A percentile compares a stretch with the other conserved stretches of the same genome.
Evolutionary conservation across 495 filamentous ascomycete genomes (phyloP).

Genomic region (Aspergillus bertholletiae): DNA sequence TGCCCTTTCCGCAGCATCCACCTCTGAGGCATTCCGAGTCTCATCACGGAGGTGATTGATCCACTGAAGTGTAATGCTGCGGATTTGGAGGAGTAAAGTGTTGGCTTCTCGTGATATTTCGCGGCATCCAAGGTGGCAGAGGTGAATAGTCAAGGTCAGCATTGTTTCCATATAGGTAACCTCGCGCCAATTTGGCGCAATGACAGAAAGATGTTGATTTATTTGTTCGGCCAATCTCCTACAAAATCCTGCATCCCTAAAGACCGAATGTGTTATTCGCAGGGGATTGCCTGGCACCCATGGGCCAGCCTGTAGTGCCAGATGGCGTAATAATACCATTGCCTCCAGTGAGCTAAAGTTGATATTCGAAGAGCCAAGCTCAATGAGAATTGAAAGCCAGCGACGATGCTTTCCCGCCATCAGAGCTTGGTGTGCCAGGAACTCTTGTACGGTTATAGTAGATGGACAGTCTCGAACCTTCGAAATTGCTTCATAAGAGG

Average conservation of each 20-base stretch:
- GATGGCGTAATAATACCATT: conserved; percentile 40
- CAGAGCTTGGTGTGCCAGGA: conserved; percentile 42
- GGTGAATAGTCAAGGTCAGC: conserved; percentile 29
- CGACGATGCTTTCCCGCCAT: conserved; percentile 42
- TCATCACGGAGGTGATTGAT: conserved; percentile 41
- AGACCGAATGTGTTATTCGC: conserved; percentile 23
- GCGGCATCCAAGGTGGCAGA: conserved; percentile 28
- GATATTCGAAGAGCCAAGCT: conserved; percentile 45
- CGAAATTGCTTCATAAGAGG: conserved; percentile 38
- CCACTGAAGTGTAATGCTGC: conserved; percentile 37
- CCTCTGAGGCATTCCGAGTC: conserved; percentile 33
- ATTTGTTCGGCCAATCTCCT: conserved; percentile 24
- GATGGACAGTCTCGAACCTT: conserved; percentile 38
- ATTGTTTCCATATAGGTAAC: conserved; percentile 36
- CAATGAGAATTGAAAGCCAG: conserved; percentile 49
- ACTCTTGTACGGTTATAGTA: conserved; percentile 47
- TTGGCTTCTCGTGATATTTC: conserved; percentile 1
- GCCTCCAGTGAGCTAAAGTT: conserved; percentile 45
- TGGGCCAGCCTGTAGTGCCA: conserved; percentile 46
- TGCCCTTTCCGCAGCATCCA: conserved; percentile 25
- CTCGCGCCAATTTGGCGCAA: conserved; percentile 49
- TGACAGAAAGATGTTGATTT: conserved; percentile 21
- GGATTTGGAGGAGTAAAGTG: conserved; percentile 16
- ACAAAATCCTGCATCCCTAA: conserved; percentile 26
- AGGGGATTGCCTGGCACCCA: background rate